Evolutionary conservation across 1,139 yeast species (phyloP).

Genomic region (Saccharomyces pastorianus): DNA sequence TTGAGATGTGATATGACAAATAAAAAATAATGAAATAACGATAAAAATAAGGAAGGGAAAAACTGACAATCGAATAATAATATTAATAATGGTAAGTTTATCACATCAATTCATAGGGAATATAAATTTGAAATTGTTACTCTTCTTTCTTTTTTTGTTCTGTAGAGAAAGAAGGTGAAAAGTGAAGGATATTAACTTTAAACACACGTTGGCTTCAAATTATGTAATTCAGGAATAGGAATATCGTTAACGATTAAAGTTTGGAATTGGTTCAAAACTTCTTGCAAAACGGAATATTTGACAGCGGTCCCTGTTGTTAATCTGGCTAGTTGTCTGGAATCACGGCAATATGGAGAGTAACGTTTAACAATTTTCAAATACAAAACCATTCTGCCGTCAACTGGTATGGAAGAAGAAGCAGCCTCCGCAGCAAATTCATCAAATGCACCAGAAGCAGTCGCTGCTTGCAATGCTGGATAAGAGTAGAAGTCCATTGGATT

Average conservation of each 20-base stretch:
- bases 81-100: neutral
- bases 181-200: slow-evolving; percentile 4
- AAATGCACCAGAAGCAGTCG: slow-evolving; percentile 34
- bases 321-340: slow-evolving; percentile 37
- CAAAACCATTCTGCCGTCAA: slow-evolving; percentile 43
- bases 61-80: neutral
- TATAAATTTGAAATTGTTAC: neutral
- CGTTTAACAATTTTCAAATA: slow-evolving; percentile 52
- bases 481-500: slow-evolving; percentile 23
- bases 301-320: slow-evolving; percentile 37
- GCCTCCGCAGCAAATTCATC: slow-evolving; percentile 23
- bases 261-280: slow-evolving; percentile 34
- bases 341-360: slow-evolving; percentile 43
- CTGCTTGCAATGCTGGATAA: slow-evolving; percentile 33
- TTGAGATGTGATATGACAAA: neutral
- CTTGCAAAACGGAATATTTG: slow-evolving; percentile 35
- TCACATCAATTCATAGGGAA: neutral
- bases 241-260: slow-evolving; percentile 33
- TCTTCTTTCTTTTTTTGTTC: slow-evolving; percentile 1
- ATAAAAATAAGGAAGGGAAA: neutral
- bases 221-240: slow-evolving; percentile 34
- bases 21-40: neutral
- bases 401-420: slow-evolving; percentile 10
- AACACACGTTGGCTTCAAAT: slow-evolving; percentile 22
- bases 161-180: neutral